Base-by-base conservation (phyloP, 148 eudicot genomes). In the Pouteria glomerata region DNA sequence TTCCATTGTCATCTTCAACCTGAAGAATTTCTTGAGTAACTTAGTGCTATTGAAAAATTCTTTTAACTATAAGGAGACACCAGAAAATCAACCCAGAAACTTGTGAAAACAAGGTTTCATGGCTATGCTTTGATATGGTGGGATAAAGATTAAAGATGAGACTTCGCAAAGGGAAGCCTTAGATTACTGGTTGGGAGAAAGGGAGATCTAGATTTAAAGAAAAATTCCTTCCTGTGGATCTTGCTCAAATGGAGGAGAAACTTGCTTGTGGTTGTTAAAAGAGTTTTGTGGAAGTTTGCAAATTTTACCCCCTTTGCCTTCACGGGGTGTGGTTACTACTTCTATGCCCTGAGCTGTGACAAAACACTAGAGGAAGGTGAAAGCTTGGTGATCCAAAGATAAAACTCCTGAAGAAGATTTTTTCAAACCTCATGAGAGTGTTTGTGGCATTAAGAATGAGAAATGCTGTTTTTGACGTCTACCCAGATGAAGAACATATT, bases 51-150 rank as follows among this genome's bases (percentile, higher is more conserved):
- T 0, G 41, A 61, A 18, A 13, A 35, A 35, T 6, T 30, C 16
- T 61, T n/a, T 61, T 26, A 31, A 18, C 21, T 61, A 33, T 41
- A 61, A 26, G 18, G 16, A 26, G 37, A 61, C 41, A 3, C 6
- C 41, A 7, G 39, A 33, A 0, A 18, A 33, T 3, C 35, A 61
- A 31, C 12, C 7, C 2, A 41, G 0, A 61, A 61, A 21, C 35
- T 61, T 7, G 65, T 30, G 19, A 39, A 4, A 4, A 3, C 14
- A 16, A 27, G 21, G 14, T 0, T 30, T 0, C 65, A 16, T 30
- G 21, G 41, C 8, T 61, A 61, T 61, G 65, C 65, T 42, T 66
- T 21, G 21, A 21, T 18, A 8, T 66, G 69, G 55, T 66, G 55
- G 56, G 34, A 26, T 6, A 66, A 45, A 15, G 19, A 44, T 48